Evolutionary conservation across 75 land plant species (phyloP).

Genomic region (Pseudotsuga menziesii): DNA sequence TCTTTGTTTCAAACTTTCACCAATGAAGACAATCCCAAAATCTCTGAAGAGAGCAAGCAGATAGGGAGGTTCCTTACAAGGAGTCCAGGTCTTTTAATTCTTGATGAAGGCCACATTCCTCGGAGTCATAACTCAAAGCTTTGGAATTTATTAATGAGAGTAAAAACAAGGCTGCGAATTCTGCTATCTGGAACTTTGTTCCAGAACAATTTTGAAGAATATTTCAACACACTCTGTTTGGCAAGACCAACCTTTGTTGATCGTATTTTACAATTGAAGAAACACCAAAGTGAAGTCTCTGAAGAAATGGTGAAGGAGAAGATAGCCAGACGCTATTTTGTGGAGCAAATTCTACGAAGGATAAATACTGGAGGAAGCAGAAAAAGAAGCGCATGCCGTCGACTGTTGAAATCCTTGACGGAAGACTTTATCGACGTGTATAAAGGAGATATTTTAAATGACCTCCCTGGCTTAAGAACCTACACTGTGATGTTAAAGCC

Average conservation of each 20-base stretch:
- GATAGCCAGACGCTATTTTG: conserved; percentile 54
- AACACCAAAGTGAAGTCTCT: conserved; percentile 14
- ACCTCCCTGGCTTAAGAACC: conserved; percentile 68
- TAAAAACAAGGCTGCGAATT: conserved; percentile 59
- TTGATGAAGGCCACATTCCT: conserved; percentile 89
- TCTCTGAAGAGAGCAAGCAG: conserved; percentile 17
- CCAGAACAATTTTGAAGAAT: conserved; percentile 91
- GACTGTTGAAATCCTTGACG: conserved; percentile 52
- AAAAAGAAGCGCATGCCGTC: conserved; percentile 34
- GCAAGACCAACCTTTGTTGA: conserved; percentile 73
- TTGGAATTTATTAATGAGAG: conserved; percentile 64
- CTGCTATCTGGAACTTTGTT: conserved; percentile 92
- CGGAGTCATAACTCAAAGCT: conserved; percentile 70
- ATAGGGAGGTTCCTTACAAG: conserved; percentile 38
- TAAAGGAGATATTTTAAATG: conserved; percentile 41
- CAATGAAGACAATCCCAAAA: conserved; percentile 22
- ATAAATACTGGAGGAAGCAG: conserved; percentile 39
- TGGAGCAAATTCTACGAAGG: conserved; percentile 45
- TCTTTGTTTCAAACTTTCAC: conserved; percentile 45
- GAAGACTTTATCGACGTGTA: conserved; percentile 63
- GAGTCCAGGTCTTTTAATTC: conserved; percentile 56
- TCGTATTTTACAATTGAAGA: conserved; percentile 20
- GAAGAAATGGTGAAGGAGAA: conserved; percentile 31
- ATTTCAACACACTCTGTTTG: conserved; percentile 76
- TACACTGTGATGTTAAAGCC: conserved; percentile 58